phyloP scores from a whole-genome alignment of 345 rosid genomes.

The Boechera divaricarpa region DNA sequence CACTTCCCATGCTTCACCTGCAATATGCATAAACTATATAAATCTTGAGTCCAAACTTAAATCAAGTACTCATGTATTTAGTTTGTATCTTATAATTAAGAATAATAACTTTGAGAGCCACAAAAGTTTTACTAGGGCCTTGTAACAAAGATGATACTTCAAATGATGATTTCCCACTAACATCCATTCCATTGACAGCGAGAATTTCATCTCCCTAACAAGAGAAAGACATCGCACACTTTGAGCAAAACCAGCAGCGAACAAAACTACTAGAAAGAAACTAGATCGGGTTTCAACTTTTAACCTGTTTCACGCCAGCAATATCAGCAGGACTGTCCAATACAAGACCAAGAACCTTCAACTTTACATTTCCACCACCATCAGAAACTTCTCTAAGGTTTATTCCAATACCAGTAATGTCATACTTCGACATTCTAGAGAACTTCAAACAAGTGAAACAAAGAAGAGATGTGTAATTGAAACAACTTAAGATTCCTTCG shows the following conservation, averaged over 20 bases:
- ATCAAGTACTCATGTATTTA: constrained; percentile 8
- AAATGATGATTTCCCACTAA: constrained; percentile 85
- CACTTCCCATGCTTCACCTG: constrained; percentile 94
- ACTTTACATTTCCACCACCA: constrained; percentile 60
- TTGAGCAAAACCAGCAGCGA: background rate
- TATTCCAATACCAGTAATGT: constrained; percentile 88
- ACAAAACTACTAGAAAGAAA: constrained; percentile 5
- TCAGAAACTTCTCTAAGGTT: constrained; percentile 93
- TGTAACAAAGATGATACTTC: constrained; percentile 93
- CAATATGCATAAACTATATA: constrained; percentile 29
- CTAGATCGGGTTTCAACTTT: constrained; percentile 43
- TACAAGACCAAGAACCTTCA: constrained; percentile 83
- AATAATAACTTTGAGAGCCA: constrained; percentile 70
- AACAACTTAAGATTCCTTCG: background rate
- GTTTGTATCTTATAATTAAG: constrained; percentile 3
- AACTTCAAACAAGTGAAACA: constrained; percentile 62
- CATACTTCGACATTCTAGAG: constrained; percentile 96
- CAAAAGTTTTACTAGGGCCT: constrained; percentile 91
- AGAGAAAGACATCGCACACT: constrained; percentile 14
- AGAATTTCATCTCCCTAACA: constrained; percentile 84
- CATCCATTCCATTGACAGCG: constrained; percentile 82
- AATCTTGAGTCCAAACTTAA: background rate
- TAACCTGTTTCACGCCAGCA: constrained; percentile 92
- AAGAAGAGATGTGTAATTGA: constrained; percentile 37
- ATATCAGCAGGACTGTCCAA: constrained; percentile 87